These are phyloP conservation scores for Fusarium ambrosium DNA, from an alignment of 2,329 filamentous ascomycete species.

Conservation along the genomic window DNA sequence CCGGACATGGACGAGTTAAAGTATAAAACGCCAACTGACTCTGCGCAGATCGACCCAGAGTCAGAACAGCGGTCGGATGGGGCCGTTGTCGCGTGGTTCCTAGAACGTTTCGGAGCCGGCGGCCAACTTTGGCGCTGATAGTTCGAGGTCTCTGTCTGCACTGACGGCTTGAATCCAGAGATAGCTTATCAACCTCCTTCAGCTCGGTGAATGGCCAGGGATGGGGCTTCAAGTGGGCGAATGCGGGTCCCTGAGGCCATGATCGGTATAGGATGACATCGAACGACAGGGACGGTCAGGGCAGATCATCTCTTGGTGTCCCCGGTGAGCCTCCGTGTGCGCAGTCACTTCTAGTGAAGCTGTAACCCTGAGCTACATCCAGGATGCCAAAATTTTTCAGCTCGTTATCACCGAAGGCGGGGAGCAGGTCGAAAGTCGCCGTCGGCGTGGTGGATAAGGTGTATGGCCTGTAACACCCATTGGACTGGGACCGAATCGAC, in stretches of 20 bases:
- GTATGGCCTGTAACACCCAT: conserved; percentile 18
- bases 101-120: conserved; percentile 37
- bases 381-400: conserved; percentile 9
- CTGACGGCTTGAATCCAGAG: conserved; percentile 35
- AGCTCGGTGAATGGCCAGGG: conserved; percentile 35
- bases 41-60: conserved; percentile 12
- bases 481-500: conserved; percentile 24
- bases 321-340: neutral
- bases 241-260: conserved; percentile 37
- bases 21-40: conserved; percentile 25
- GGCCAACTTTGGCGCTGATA: conserved; percentile 37
- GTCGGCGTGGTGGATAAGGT: conserved; percentile 39
- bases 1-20: conserved; percentile 20
- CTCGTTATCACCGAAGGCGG: conserved; percentile 36
- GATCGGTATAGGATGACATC: conserved; percentile 25
- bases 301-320: conserved; percentile 22
- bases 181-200: conserved; percentile 46
- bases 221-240: conserved; percentile 28
- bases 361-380: conserved; percentile 19
- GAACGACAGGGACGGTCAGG: conserved; percentile 22
- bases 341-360: conserved; percentile 18
- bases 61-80: conserved; percentile 20
- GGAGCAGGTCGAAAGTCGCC: conserved; percentile 14
- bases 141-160: conserved; percentile 26
- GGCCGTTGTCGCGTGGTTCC: conserved; percentile 37